A percentile compares a stretch with the other conserved stretches of the same genome.
These are phyloP conservation scores for Blastobotrys apis DNA, from an alignment of 1,139 yeast genomes.

Conservation along the genomic window DNA sequence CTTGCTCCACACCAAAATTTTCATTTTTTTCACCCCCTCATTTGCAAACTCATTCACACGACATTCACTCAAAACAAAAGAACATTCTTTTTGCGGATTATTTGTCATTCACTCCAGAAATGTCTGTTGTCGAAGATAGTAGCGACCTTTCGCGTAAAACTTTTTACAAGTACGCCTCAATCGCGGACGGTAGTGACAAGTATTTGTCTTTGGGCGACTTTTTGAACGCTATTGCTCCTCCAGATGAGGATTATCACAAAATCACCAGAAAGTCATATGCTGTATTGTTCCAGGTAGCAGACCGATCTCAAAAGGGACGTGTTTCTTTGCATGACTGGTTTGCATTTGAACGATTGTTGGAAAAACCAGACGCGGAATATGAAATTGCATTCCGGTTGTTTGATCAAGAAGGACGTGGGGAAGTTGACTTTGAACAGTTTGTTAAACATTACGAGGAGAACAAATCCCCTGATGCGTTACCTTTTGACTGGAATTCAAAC, in stretches of 20 bases:
- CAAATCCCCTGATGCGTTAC: constrained; percentile 36
- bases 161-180: constrained; percentile 25
- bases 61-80: no score
- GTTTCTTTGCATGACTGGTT: constrained; percentile 41
- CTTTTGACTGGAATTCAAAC: constrained; percentile 43
- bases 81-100: no score
- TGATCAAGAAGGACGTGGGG: constrained; percentile 39
- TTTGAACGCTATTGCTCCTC: constrained; percentile 42
- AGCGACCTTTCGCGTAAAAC: constrained; percentile 21
- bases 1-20: no score
- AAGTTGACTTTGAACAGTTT: constrained; percentile 40
- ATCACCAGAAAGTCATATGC: constrained; percentile 42
- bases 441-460: constrained; percentile 37
- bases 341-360: constrained; percentile 38
- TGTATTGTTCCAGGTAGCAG: constrained; percentile 43
- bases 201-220: constrained; percentile 46
- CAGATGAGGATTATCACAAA: constrained; percentile 41
- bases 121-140: no score
- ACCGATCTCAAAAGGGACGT: constrained; percentile 33
- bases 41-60: no score
- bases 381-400: constrained; percentile 44
- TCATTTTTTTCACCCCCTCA: no score
- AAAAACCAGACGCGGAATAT: constrained; percentile 46
- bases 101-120: no score
- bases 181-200: constrained; percentile 40